Evolutionary conservation across 352 stramenopile species (phyloP).

Genomic region (Pythium folliculosum): DNA sequence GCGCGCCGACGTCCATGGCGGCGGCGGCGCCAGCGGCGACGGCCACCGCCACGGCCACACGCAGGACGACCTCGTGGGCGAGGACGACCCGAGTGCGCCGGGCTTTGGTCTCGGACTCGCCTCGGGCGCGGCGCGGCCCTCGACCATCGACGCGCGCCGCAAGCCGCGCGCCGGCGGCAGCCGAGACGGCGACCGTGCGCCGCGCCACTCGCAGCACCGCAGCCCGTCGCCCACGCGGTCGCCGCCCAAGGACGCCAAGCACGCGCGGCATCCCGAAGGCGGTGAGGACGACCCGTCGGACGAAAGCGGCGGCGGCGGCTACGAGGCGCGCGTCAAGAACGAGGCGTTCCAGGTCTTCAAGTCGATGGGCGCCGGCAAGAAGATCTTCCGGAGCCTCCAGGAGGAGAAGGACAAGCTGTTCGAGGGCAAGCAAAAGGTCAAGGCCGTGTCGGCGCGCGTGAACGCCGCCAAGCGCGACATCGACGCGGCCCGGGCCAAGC

Average conservation of each 20-base stretch:
- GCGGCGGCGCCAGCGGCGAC: not conserved
- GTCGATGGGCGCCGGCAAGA: constrained; percentile 50
- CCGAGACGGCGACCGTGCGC: constrained; percentile 19
- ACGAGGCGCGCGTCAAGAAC: constrained; percentile 49
- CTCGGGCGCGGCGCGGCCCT: constrained; percentile 51
- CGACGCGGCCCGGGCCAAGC: constrained; percentile 53
- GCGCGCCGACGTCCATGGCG: constrained; percentile 39
- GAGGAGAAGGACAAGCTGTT: constrained; percentile 79
- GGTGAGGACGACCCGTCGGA: constrained; percentile 24
- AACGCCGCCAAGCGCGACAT: constrained; percentile 83
- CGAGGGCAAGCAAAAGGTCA: constrained; percentile 69
- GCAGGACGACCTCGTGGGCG: constrained; percentile 50
- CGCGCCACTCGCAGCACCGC: constrained; percentile 16
- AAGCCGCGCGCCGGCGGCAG: constrained; percentile 34
- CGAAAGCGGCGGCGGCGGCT: not conserved
- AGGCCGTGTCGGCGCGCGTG: constrained; percentile 68
- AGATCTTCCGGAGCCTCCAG: constrained; percentile 58
- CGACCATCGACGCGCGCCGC: constrained; percentile 62
- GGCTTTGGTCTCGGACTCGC: constrained; percentile 68
- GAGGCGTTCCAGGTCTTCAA: constrained; percentile 76
- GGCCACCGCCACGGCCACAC: constrained; percentile 7
- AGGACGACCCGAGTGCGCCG: constrained; percentile 52
- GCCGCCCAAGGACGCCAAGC: constrained; percentile 19
- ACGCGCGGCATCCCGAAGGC: constrained; percentile 24
- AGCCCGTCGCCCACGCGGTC: constrained; percentile 43